Percentiles rank a stretch among this genome's conserved stretches.
phyloP scores from a whole-genome alignment of 2,329 filamentous ascomycete species.

The Cercospora sojina region DNA sequence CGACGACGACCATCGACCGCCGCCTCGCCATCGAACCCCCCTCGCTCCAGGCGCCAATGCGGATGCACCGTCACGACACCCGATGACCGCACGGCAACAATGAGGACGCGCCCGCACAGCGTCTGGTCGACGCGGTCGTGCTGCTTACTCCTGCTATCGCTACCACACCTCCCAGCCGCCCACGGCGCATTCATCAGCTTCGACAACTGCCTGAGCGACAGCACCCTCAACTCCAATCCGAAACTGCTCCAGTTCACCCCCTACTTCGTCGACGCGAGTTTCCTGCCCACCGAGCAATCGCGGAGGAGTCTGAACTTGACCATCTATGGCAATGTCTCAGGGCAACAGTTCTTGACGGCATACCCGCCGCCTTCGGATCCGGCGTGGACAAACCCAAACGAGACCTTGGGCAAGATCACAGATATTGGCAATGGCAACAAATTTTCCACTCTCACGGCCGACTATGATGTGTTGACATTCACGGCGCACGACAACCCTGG shows the following conservation, averaged over 20 bases:
- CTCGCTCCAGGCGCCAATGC: slow-evolving; percentile 1
- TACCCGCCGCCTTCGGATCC: slow-evolving; percentile 61
- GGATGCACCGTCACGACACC: not conserved
- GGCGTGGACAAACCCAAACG: slow-evolving; percentile 61
- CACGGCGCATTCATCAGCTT: slow-evolving; percentile 71
- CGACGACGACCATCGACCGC: not conserved
- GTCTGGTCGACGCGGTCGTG: slow-evolving; percentile 12
- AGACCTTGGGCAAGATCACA: slow-evolving; percentile 74
- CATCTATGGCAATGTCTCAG: slow-evolving; percentile 88
- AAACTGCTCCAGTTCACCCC: slow-evolving; percentile 78
- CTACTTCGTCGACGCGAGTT: slow-evolving; percentile 69
- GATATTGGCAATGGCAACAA: slow-evolving; percentile 63
- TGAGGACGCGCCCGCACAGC: slow-evolving; percentile 26
- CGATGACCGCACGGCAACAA: slow-evolving; percentile 18
- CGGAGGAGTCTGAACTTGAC: slow-evolving; percentile 70
- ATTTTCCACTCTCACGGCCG: slow-evolving; percentile 70
- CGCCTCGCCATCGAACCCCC: not conserved
- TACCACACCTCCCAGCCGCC: slow-evolving; percentile 47
- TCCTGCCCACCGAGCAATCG: slow-evolving; percentile 56
- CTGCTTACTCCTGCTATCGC: slow-evolving; percentile 20
- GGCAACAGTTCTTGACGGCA: slow-evolving; percentile 57
- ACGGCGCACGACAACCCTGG: slow-evolving; percentile 59
- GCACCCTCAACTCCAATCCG: slow-evolving; percentile 57
- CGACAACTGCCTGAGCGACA: slow-evolving; percentile 71
- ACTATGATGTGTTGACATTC: slow-evolving; percentile 75